Evolutionary conservation across 148 eudicot genomes (phyloP).

Genomic region (Polygonum aviculare): DNA sequence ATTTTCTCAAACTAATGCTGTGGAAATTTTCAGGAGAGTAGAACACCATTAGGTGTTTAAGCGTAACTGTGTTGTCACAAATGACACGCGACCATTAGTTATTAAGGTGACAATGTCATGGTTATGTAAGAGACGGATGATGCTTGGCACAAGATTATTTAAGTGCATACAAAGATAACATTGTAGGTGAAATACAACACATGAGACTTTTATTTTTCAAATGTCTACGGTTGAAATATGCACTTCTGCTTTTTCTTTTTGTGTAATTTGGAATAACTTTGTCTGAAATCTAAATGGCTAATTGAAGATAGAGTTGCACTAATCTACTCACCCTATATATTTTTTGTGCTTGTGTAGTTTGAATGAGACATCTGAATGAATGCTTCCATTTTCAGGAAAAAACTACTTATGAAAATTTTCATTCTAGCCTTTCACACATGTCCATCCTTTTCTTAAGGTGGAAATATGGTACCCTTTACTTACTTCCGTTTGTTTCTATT

Average conservation of each 20-base stretch:
- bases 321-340: background rate
- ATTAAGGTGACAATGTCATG: too few relatives aligned
- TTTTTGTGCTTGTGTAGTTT: background rate
- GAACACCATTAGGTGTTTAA: background rate
- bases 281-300: background rate
- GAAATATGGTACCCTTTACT: background rate
- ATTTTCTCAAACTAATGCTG: background rate
- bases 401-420: background rate
- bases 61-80: background rate
- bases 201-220: background rate
- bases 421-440: background rate
- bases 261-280: background rate
- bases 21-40: background rate
- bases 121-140: too few relatives aligned
- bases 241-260: background rate
- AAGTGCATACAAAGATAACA: too few relatives aligned
- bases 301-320: background rate
- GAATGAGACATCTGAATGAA: background rate
- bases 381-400: background rate
- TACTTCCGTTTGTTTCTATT: background rate
- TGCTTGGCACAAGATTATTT: too few relatives aligned
- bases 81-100: background rate
- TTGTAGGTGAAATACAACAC: too few relatives aligned
- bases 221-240: background rate
- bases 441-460: background rate